Evolutionary conservation across 805 yeast species (phyloP), one percentile per base, ranked within the genome.

Genomic region (Ogataea nakhonphanomensis): DNA sequence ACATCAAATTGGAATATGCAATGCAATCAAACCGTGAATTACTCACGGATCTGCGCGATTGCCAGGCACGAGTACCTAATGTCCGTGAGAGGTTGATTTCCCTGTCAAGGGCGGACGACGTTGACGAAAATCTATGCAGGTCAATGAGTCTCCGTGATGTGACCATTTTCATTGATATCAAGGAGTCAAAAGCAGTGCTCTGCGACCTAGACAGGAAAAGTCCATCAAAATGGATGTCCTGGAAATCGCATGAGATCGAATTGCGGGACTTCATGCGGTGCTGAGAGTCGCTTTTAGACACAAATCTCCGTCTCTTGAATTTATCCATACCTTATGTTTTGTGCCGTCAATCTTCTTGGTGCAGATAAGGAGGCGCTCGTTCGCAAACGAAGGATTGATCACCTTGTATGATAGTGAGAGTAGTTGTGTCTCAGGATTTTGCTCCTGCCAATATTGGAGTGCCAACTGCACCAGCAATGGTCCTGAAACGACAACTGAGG

Each of bases 401-500:
- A 77, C 78, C 37, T 70, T 70, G 59, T 81, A 81, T 26, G 54
- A 63, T 44, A 80, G 62, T 8, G 45, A 33, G n/a, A 46, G 41
- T 17, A 73, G 53, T 0, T 33, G 25, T 3, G 15, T 6, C 1
- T 38, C 11, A 33, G 21, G 14, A 48, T 44, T 5, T 33, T 30
- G 28, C 35, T 40, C 15, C 22, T 44, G 27, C 61, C 59, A 59
- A 42, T 79, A 81, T 40, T 76, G 74, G 24, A 86, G 56, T 26
- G 79, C 49, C 27, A 84, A 47, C 7, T 83, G 79, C 1, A 84
- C 73, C 43, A 84, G 65, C 38, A 90, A 67, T 0, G 97, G 96
- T 0, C 96, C 99, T 32, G 86, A 95, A 0, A 83, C 80, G 1
- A 91, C 63, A 0, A 81, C 59, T 25, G 69, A 66, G 0, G 81